phyloP scores from a whole-genome alignment of 2,329 filamentous ascomycete species.

The Colletotrichum cordylinicola region DNA sequence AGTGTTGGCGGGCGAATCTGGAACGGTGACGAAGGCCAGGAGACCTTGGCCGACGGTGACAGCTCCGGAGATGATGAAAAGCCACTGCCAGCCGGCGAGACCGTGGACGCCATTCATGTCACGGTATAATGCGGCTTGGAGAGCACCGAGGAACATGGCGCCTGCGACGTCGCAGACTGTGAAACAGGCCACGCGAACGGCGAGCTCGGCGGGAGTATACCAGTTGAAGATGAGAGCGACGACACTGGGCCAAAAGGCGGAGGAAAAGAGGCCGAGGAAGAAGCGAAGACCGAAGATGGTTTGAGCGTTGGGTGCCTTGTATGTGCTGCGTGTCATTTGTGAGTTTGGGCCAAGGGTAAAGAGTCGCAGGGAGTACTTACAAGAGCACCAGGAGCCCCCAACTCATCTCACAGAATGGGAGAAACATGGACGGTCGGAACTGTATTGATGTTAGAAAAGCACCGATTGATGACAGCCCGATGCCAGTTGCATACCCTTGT shows the following conservation, averaged over 20 bases:
- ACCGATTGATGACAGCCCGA: neutral
- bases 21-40: conserved; percentile 43
- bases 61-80: conserved; percentile 49
- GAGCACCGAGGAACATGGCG: conserved; percentile 48
- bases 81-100: conserved; percentile 50
- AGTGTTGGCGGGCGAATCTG: conserved; percentile 33
- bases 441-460: neutral
- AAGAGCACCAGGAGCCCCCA: conserved; percentile 31
- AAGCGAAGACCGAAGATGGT: conserved; percentile 40
- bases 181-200: conserved; percentile 46
- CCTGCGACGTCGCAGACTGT: conserved; percentile 49
- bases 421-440: conserved; percentile 22
- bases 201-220: conserved; percentile 50
- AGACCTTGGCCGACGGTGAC: conserved; percentile 48
- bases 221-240: conserved; percentile 51
- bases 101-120: conserved; percentile 46
- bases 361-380: neutral
- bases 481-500: conserved; percentile 25
- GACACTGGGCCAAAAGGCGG: conserved; percentile 36
- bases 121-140: conserved; percentile 47
- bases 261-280: conserved; percentile 38
- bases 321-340: conserved; percentile 14
- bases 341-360: neutral
- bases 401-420: conserved; percentile 43
- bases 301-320: conserved; percentile 32